phyloP scores from a whole-genome alignment of 2,329 filamentous ascomycete genomes.

The Colletotrichum simmondsii region DNA sequence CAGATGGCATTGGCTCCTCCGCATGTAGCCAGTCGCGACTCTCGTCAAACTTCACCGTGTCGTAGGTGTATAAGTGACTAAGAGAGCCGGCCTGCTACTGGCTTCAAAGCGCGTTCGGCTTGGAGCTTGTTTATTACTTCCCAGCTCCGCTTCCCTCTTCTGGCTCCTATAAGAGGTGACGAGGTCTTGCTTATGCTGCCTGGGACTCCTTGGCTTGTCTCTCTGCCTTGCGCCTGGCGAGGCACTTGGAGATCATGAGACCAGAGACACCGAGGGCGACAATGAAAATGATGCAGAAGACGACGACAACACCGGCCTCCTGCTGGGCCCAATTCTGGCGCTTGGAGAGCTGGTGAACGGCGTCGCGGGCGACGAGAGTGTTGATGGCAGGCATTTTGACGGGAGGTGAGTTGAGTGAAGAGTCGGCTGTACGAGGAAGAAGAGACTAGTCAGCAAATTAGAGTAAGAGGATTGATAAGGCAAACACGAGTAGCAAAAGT shows the following conservation, averaged over 20 bases:
- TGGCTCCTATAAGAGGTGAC: background rate
- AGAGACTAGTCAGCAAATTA: constrained; percentile 9
- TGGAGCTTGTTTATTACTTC: constrained; percentile 13
- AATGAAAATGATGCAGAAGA: constrained; percentile 56
- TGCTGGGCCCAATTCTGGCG: constrained; percentile 52
- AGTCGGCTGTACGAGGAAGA: constrained; percentile 2
- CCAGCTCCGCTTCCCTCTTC: background rate
- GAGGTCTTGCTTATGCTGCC: background rate
- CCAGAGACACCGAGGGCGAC: constrained; percentile 46
- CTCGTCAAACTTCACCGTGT: background rate
- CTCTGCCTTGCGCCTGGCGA: constrained; percentile 44
- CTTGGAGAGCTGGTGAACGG: constrained; percentile 51
- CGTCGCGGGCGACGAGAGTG: constrained; percentile 50
- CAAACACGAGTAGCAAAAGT: background rate
- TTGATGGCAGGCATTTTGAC: constrained; percentile 54
- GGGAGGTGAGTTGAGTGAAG: constrained; percentile 34
- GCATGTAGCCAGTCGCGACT: background rate
- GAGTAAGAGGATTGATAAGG: background rate
- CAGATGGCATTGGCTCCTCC: background rate
- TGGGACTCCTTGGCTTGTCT: constrained; percentile 38
- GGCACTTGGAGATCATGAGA: constrained; percentile 46
- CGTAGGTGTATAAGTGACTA: background rate
- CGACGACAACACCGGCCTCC: constrained; percentile 54
- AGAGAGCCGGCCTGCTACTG: background rate
- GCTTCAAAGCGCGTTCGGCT: background rate